phyloP scores from a whole-genome alignment of 2,329 filamentous ascomycete genomes.

The Phialocephala sp. region DNA sequence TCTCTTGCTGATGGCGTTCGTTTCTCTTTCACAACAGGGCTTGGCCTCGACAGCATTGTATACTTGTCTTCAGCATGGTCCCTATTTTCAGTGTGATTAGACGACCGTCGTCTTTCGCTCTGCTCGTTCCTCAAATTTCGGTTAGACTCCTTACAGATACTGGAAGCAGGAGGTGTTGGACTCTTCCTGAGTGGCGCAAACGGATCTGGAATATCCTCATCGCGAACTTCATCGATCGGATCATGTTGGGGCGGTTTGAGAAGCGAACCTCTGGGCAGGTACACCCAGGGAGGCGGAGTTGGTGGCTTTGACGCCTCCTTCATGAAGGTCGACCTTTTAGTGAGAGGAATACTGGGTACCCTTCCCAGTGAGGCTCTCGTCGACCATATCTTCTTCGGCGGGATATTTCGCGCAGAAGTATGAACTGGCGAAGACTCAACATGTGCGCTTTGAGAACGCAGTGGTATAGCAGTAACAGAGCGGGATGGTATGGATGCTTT shows the following conservation, averaged over 20 bases:
- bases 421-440: background rate
- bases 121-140: slow-evolving; percentile 1
- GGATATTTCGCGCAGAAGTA: background rate
- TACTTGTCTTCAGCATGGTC: slow-evolving; percentile 3
- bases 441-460: background rate
- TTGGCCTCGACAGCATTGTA: slow-evolving; percentile 2
- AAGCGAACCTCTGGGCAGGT: slow-evolving; percentile 3
- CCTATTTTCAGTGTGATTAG: background rate
- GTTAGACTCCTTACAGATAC: background rate
- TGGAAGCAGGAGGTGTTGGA: background rate
- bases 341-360: background rate
- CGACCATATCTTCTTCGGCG: background rate
- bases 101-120: slow-evolving; percentile 2
- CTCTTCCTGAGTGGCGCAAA: background rate
- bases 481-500: background rate
- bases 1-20: background rate
- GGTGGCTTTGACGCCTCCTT: slow-evolving; percentile 10
- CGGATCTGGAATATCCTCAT: background rate
- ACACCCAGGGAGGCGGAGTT: slow-evolving; percentile 13
- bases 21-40: slow-evolving; percentile 3
- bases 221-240: background rate
- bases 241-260: background rate
- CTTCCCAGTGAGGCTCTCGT: background rate
- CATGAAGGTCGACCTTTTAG: slow-evolving; percentile 13
- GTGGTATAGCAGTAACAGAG: background rate